phyloP scores from a whole-genome alignment of 305 asterid genomes.

The Ilex paraguariensis region DNA sequence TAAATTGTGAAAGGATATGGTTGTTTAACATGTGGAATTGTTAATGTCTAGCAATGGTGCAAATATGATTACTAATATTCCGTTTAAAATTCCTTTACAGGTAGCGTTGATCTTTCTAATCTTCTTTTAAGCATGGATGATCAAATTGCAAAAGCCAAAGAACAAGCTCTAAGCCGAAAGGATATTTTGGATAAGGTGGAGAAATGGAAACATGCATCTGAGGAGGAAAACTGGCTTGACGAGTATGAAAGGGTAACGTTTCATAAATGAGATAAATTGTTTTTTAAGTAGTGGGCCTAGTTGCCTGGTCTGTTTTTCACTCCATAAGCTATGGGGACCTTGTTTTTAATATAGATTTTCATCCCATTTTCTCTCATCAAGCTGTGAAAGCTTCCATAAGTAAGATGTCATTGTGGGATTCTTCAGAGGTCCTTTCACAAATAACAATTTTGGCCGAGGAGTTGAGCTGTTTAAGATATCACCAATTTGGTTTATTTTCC shows the following conservation, averaged over 20 bases:
- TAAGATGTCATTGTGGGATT: too few species aligned
- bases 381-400: neutral
- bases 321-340: neutral
- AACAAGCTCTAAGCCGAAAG: slow-evolving; percentile 69
- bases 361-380: neutral
- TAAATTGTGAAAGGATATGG: too few species aligned
- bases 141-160: slow-evolving; percentile 61
- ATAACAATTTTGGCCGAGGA: too few species aligned
- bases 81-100: slow-evolving; percentile 30
- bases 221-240: slow-evolving; percentile 81
- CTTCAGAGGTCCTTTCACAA: too few species aligned
- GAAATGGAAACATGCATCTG: slow-evolving; percentile 73
- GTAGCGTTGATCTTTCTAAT: slow-evolving; percentile 45
- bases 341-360: too few species aligned
- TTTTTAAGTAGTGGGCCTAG: neutral
- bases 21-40: too few species aligned
- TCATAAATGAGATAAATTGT: slow-evolving; percentile 5
- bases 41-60: too few species aligned
- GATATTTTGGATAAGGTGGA: slow-evolving; percentile 78
- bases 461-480: too few species aligned
- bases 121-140: slow-evolving; percentile 65
- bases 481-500: too few species aligned
- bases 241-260: slow-evolving; percentile 76
- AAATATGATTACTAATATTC: too few species aligned
- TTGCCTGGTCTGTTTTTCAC: slow-evolving; percentile 8